Evolutionary conservation across 192 early-diverging fungal species (phyloP).

Genomic region (Coemansia sp.): DNA sequence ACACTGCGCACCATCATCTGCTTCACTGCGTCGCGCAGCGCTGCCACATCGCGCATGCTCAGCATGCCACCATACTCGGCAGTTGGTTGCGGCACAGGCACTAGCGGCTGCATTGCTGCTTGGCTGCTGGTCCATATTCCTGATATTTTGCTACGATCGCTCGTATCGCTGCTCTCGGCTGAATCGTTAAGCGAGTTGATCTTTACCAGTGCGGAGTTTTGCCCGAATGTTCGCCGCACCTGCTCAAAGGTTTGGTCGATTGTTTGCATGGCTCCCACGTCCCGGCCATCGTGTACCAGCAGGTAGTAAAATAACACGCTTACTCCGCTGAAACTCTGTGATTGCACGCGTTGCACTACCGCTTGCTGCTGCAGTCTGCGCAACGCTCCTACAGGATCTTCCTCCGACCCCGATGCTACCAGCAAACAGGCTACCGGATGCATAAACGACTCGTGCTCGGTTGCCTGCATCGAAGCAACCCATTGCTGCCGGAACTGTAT

Average conservation of each 20-base stretch:
- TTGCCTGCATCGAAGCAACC: conserved; percentile 58
- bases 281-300: conserved; percentile 76
- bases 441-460: conserved; percentile 92
- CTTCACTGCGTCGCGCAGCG: conserved; percentile 50
- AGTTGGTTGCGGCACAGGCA: not conserved
- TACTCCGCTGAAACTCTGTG: conserved; percentile 75
- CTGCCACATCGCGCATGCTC: conserved; percentile 49
- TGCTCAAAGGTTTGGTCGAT: conserved; percentile 48
- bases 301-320: conserved; percentile 78
- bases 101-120: conserved; percentile 16
- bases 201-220: conserved; percentile 37
- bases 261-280: conserved; percentile 27
- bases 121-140: conserved; percentile 33
- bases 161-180: conserved; percentile 5
- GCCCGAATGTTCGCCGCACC: conserved; percentile 46
- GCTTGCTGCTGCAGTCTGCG: conserved; percentile 57
- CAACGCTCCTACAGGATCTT: conserved; percentile 73
- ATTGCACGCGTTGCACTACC: conserved; percentile 57
- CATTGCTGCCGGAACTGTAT: conserved; percentile 62
- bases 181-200: conserved; percentile 43
- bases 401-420: conserved; percentile 64
- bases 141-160: conserved; percentile 29
- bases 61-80: conserved; percentile 27
- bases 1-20: conserved; percentile 72
- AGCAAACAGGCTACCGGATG: conserved; percentile 86